phyloP scores from a whole-genome alignment of 768 basidiomycete species.

The Rhizopogon vinicolor region DNA sequence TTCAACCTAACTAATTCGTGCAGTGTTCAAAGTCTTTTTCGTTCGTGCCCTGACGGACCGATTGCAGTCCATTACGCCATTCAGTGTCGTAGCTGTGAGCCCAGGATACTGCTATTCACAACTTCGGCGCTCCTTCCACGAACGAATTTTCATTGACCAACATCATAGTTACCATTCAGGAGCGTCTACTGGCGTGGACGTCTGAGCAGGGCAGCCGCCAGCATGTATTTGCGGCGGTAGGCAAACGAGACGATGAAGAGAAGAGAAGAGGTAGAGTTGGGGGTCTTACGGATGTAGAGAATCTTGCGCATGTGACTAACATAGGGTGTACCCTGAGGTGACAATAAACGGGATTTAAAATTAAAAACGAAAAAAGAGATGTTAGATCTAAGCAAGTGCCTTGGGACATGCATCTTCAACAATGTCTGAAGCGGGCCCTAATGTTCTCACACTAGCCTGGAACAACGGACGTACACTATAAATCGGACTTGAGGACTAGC shows the following conservation, averaged over 20 bases:
- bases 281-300: no score
- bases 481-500: no score
- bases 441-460: no score
- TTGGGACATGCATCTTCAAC: no score
- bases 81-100: conserved; percentile 19
- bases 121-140: conserved; percentile 17
- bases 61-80: conserved; percentile 12
- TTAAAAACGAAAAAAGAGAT: no score
- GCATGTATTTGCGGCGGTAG: conserved; percentile 27
- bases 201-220: conserved; percentile 31
- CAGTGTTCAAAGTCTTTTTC: conserved; percentile 29
- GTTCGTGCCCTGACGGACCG: conserved; percentile 20
- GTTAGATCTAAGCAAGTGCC: no score
- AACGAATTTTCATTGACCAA: neutral
- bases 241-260: conserved; percentile 15
- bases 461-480: no score
- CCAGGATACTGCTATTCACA: conserved; percentile 29
- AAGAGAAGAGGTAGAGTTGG: conserved; percentile 11
- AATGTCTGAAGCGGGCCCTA: no score
- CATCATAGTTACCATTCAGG: neutral
- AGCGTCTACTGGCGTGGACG: conserved; percentile 13
- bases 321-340: no score
- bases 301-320: no score
- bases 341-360: no score
- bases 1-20: neutral